Conservation (phyloP, 1,284 basidiomycete genomes). For the Ustanciosporium gigantosporum region DNA sequence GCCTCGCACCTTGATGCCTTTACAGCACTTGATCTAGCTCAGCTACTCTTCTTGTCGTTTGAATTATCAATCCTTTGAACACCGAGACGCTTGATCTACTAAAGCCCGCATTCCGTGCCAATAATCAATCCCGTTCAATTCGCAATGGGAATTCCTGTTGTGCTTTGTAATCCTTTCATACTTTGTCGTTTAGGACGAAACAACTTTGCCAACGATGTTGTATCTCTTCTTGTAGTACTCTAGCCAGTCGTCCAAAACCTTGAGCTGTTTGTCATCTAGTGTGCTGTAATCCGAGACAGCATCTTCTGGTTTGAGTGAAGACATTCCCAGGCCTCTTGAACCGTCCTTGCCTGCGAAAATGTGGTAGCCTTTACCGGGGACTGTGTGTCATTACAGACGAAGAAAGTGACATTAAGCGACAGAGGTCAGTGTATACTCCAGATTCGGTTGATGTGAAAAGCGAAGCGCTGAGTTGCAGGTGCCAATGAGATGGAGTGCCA, state of each 20-base stretch:
- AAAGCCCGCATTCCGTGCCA: too few species aligned
- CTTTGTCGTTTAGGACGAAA: constrained; percentile 8
- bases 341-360: constrained; percentile 83
- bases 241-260: constrained; percentile 86
- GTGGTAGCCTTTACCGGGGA: constrained; percentile 57
- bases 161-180: too few species aligned
- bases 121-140: too few species aligned
- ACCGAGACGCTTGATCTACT: too few species aligned
- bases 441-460: too few species aligned
- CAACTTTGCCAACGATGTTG: constrained; percentile 58
- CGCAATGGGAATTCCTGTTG: too few species aligned
- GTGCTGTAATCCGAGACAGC: constrained; percentile 84
- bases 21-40: too few species aligned
- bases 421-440: too few species aligned
- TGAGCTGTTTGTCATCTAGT: constrained; percentile 74
- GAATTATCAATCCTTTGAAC: too few species aligned
- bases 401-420: not conserved
- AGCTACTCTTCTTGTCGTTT: too few species aligned
- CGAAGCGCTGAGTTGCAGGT: too few species aligned
- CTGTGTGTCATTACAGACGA: not conserved
- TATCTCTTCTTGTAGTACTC: constrained; percentile 59
- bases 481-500: constrained; percentile 57
- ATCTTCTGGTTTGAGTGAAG: constrained; percentile 82
- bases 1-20: constrained; percentile 44
- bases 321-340: constrained; percentile 66